These are phyloP conservation scores for Pseudopyrenochaeta lycopersici DNA, from an alignment of 2,329 filamentous ascomycete species.

Conservation along the genomic window DNA sequence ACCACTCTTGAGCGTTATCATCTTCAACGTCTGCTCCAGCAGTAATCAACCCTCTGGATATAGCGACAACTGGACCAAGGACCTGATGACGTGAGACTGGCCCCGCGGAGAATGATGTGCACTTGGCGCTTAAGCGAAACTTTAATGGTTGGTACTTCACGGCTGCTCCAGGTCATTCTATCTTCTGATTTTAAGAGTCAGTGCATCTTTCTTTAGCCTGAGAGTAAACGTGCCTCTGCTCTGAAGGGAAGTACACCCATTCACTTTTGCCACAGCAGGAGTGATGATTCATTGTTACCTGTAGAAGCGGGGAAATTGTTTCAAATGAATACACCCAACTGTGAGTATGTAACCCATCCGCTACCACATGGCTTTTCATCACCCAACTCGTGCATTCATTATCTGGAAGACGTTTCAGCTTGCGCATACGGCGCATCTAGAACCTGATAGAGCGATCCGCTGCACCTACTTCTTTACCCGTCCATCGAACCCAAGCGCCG, in stretches of 20 bases:
- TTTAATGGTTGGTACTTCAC: not conserved
- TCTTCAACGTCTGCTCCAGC: too few relatives aligned
- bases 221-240: too few relatives aligned
- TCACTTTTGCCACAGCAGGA: too few relatives aligned
- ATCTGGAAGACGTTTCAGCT: not conserved
- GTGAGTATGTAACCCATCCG: too few relatives aligned
- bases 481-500: not conserved
- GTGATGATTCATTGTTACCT: too few relatives aligned
- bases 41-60: too few relatives aligned
- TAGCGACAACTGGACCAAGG: not conserved
- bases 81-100: slow-evolving; percentile 1
- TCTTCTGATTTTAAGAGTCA: too few relatives aligned
- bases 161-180: too few relatives aligned
- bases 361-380: not conserved
- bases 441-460: not conserved
- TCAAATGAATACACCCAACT: too few relatives aligned
- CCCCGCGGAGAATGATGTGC: not conserved
- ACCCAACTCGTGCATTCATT: not conserved
- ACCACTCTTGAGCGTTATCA: not conserved
- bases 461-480: not conserved
- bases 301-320: too few relatives aligned
- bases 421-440: not conserved
- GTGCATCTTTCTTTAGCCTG: too few relatives aligned
- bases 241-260: too few relatives aligned
- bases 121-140: not conserved